Evolutionary conservation across 2,329 filamentous ascomycete species (phyloP), one percentile per base, ranked within the genome.

Genomic region (Fragosphaeria purpurea): DNA sequence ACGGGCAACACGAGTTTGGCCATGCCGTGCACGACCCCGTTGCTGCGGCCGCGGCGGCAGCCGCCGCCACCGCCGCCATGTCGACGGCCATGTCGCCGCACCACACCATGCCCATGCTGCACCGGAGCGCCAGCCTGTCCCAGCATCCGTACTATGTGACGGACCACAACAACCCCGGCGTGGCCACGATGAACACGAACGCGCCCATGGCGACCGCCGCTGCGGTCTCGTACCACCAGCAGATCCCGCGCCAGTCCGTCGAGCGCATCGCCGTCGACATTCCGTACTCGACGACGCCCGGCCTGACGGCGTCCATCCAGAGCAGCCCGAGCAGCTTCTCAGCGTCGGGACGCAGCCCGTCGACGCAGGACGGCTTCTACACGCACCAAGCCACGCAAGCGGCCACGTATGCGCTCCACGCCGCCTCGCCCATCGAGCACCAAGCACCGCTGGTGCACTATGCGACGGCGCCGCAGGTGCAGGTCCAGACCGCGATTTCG

Each of bases 271-370:
- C 66, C 2, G 64, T 77, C 22, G 74, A 77, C 47, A 73, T 80
- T 30, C 67, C 76, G 0, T 78, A 75, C 56, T 66, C 68, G n/a
- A 59, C 70, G 6, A 64, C 74, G 12, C 69, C 68, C 44, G 70
- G 75, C 53, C 63, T 71, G 32, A 69, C 70, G 5, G 42, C 57
- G 9, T 72, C 77, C 13, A 67, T 80, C 39, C 74, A 80, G 56
- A 82, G 73, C 62, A 82, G 79, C 58, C 78, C 80, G 52, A 73
- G 71, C 58, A 81, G 79, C 62, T 81, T 79, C 6, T 72, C 77
- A 1, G 68, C 70, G 6, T 76, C 77, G 0, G 72, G 71, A 50
- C 71, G 75, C 44, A 77, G 76, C 56, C 73, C 79, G 1, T 67
- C 74, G 22, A 67, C 73, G 8, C 73, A 76, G 54, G 73, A 79